Base-by-base conservation (phyloP, 192 early-diverging fungal genomes). In the Mortierella claussenii region DNA sequence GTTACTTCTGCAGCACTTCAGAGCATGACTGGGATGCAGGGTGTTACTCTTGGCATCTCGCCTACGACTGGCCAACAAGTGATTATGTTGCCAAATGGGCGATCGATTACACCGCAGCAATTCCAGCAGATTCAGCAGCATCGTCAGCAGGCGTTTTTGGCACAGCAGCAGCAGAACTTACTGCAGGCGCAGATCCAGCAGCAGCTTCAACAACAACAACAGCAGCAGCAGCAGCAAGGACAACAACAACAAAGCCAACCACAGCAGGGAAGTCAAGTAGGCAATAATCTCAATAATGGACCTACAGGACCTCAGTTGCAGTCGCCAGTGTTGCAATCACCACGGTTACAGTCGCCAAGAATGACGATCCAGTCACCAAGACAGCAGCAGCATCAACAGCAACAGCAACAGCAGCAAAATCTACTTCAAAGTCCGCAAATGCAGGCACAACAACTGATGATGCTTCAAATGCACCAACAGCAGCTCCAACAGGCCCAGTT, bases 331-430 rank as follows among this genome's bases (percentile, higher is more conserved):
- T 26, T 71, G 48, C 69, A 71, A 26, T 60, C 57, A 2, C 69
- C 69, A 17, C 32, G 69, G 4, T 46, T 71, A 28, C 60, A 71
- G 10, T 71, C 69, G 2, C 69, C 69, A 17, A 55, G 69, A 32
- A 71, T 71, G 69, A 31, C 69, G 20, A 63, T 71, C 20, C 69
- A 71, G 37, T 71, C 69, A 12, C 69, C 69, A 2, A 37, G 60
- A 24, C 69, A 71, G 28, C 55, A 51, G n/a, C 42, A 66, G 6
- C 53, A 27, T 0, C 30, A 26, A 9, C 43, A 37, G 20, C 46
- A 68, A 4, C 55, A 68, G 23, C 67, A 69, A 21, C 56, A 69
- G 17, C 67, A 60, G 28, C n/a, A n/a, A n/a, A 70, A 62, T 27
- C 20, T 70, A 31, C 53, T 71, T 21, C 69, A 71, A 37, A 71